phyloP scores from a whole-genome alignment of 73 alveolate species.

The Diophrys sp. region DNA sequence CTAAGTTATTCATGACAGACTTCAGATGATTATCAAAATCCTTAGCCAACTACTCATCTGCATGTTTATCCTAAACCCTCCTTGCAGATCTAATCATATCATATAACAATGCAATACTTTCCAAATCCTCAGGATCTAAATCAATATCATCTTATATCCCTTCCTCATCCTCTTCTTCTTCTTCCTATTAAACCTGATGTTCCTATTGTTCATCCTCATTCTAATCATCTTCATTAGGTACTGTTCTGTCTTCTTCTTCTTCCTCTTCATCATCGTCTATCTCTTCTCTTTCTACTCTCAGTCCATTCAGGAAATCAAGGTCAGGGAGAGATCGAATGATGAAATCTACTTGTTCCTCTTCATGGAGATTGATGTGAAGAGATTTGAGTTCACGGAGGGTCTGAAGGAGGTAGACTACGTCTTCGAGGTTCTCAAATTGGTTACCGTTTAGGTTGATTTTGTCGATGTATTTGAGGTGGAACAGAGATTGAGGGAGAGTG shows the following conservation, averaged over 20 bases:
- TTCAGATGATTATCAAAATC: constrained; percentile 73
- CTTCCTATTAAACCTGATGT: constrained; percentile 24
- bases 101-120: constrained; percentile 43
- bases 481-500: no score
- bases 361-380: constrained; percentile 59
- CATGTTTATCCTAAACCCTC: constrained; percentile 39
- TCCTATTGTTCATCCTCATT: constrained; percentile 38
- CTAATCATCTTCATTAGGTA: constrained; percentile 5
- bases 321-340: constrained; percentile 59
- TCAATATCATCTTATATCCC: constrained; percentile 33
- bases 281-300: constrained; percentile 65
- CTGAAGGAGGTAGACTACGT: constrained; percentile 52
- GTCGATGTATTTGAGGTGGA: constrained; percentile 42
- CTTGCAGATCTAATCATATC: constrained; percentile 51
- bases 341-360: constrained; percentile 72
- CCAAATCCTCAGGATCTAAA: constrained; percentile 61
- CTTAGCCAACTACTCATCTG: constrained; percentile 68
- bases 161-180: constrained; percentile 48
- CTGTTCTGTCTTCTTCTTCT: constrained; percentile 7
- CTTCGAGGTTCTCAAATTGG: constrained; percentile 51
- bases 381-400: constrained; percentile 62
- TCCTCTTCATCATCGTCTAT: constrained; percentile 22
- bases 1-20: constrained; percentile 60
- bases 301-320: constrained; percentile 61
- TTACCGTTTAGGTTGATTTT: constrained; percentile 71